A percentile compares a stretch with the other conserved stretches of the same genome.
Conservation (phyloP, 805 yeast genomes). For the Naumovozyma castellii region DNA sequence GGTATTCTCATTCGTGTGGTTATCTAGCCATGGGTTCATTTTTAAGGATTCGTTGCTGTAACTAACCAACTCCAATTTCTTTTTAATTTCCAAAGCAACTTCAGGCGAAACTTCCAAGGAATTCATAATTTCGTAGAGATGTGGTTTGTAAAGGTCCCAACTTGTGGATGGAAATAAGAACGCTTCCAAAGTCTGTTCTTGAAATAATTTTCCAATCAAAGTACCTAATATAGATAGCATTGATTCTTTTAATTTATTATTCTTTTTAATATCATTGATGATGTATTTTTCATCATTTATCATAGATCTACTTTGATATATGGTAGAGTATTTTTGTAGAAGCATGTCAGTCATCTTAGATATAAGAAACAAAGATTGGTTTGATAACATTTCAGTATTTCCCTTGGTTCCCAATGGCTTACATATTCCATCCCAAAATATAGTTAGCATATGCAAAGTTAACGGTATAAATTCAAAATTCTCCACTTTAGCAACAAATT, state of each 20-base stretch:
- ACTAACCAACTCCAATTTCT: constrained; percentile 50
- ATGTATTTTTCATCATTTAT: constrained; percentile 30
- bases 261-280: constrained; percentile 30
- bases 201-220: constrained; percentile 26
- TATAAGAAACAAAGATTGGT: constrained; percentile 35
- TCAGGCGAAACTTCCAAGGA: constrained; percentile 19
- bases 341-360: constrained; percentile 58
- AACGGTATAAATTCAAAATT: constrained; percentile 36
- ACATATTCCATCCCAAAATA: constrained; percentile 63
- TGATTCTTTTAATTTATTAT: constrained; percentile 25
- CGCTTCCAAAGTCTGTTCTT: constrained; percentile 36
- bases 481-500: constrained; percentile 37
- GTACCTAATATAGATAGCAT: constrained; percentile 19
- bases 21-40: constrained; percentile 27
- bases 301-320: constrained; percentile 29
- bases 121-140: constrained; percentile 33
- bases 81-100: constrained; percentile 23
- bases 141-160: constrained; percentile 48
- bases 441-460: constrained; percentile 43
- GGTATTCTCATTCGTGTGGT: constrained; percentile 10
- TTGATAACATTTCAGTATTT: constrained; percentile 13
- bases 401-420: constrained; percentile 25
- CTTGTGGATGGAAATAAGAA: constrained; percentile 51
- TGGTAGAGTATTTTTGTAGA: constrained; percentile 37
- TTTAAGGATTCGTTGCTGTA: constrained; percentile 65